Evolutionary conservation across 108 stramenopile species (phyloP).

Genomic region (Cyclotella kingstonii): DNA sequence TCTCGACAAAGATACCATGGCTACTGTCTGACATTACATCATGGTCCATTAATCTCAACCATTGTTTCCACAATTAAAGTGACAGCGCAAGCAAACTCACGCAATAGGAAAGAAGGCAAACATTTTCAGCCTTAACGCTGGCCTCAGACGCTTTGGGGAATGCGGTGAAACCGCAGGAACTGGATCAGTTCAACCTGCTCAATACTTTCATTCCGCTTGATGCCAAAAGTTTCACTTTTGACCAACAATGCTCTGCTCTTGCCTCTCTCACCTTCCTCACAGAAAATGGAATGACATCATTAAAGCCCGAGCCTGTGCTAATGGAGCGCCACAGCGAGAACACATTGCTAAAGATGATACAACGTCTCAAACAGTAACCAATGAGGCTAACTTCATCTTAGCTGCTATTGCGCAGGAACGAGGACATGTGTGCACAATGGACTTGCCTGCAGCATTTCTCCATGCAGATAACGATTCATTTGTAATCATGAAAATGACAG

Average conservation of each 20-base stretch:
- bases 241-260: background rate
- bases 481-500: background rate
- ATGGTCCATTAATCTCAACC: too few relatives aligned
- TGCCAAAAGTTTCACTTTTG: background rate
- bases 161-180: background rate
- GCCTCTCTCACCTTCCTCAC: background rate
- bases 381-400: slow-evolving; percentile 1
- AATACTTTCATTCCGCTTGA: background rate
- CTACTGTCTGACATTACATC: too few relatives aligned
- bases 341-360: slow-evolving; percentile 3
- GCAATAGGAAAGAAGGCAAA: too few relatives aligned
- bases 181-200: background rate
- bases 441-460: slow-evolving; percentile 1
- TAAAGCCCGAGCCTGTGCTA: slow-evolving; percentile 3
- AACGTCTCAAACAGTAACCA: slow-evolving; percentile 6
- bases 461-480: background rate
- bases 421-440: background rate
- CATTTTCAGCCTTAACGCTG: too few relatives aligned
- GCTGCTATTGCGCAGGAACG: slow-evolving; percentile 12
- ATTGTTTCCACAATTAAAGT: too few relatives aligned
- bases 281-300: slow-evolving; percentile 1
- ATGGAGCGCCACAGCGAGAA: background rate
- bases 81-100: too few relatives aligned
- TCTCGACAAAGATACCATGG: too few relatives aligned
- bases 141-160: too few relatives aligned